Percentiles rank a stretch among this genome's conserved stretches.
phyloP scores from a whole-genome alignment of 352 stramenopile genomes.

The Phytopythium cucurbitacearum region DNA sequence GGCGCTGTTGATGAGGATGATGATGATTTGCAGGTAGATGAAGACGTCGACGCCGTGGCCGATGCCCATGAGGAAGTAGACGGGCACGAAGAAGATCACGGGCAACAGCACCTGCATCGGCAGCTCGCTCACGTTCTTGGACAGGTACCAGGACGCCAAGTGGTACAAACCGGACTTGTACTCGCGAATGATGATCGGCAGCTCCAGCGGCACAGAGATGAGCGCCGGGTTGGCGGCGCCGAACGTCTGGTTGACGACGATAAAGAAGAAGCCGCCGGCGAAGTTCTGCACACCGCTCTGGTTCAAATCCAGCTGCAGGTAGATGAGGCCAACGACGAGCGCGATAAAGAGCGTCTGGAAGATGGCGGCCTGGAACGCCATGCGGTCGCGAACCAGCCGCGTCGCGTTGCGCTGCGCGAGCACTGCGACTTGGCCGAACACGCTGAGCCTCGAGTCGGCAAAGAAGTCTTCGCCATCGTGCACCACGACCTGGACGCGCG shows the following conservation, averaged over 20 bases:
- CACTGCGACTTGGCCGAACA: slow-evolving; percentile 13
- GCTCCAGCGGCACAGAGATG: slow-evolving; percentile 21
- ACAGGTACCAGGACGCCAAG: slow-evolving; percentile 22
- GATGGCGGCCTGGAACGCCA: slow-evolving; percentile 17
- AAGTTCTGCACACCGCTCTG: slow-evolving; percentile 27
- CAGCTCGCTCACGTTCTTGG: slow-evolving; percentile 35
- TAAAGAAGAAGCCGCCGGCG: slow-evolving; percentile 27
- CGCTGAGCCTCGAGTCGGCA: slow-evolving; percentile 6
- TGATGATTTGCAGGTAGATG: slow-evolving; percentile 20
- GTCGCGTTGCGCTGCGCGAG: slow-evolving; percentile 20
- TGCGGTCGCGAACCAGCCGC: slow-evolving; percentile 16
- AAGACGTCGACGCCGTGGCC: slow-evolving; percentile 17
- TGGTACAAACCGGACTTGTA: slow-evolving; percentile 25
- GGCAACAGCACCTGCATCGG: slow-evolving; percentile 26
- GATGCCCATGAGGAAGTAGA: slow-evolving; percentile 31
- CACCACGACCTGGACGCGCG: background rate
- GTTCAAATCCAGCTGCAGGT: slow-evolving; percentile 18
- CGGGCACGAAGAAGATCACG: slow-evolving; percentile 19
- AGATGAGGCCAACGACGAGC: slow-evolving; percentile 26
- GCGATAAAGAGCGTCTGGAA: slow-evolving; percentile 23
- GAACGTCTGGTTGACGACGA: slow-evolving; percentile 37
- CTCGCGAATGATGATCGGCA: slow-evolving; percentile 26
- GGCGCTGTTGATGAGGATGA: slow-evolving; percentile 25
- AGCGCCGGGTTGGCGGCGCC: slow-evolving; percentile 19
- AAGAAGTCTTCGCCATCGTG: slow-evolving; percentile 1